Evolutionary conservation across 148 eudicot genomes (phyloP).

Genomic region (Bassia scoparia): DNA sequence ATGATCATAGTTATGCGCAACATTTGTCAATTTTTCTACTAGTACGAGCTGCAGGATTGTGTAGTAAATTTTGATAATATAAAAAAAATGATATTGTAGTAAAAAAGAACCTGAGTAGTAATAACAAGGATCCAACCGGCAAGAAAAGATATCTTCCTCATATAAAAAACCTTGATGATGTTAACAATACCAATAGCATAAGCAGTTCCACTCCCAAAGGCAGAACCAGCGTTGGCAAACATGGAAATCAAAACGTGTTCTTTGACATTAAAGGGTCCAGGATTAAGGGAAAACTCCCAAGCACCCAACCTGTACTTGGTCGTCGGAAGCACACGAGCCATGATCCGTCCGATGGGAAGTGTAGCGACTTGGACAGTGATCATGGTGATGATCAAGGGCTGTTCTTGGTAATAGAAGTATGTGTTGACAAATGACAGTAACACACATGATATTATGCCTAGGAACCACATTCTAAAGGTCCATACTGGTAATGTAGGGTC

Average conservation of each 20-base stretch:
- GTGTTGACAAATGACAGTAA: conserved; percentile 74
- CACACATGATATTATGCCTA: conserved; percentile 61
- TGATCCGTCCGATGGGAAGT: conserved; percentile 63
- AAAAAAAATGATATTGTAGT: too few relatives aligned
- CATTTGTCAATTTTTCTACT: too few relatives aligned
- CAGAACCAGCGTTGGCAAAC: conserved; percentile 84
- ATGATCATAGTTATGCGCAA: too few relatives aligned
- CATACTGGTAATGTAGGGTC: conserved; percentile 79
- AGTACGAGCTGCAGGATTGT: too few relatives aligned
- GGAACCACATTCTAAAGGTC: conserved; percentile 92
- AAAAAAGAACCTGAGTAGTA: conserved; percentile 65
- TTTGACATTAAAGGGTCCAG: conserved; percentile 89
- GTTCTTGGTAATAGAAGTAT: conserved; percentile 66
- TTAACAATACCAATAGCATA: conserved; percentile 72
- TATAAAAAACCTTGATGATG: conserved; percentile 71
- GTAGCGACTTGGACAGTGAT: conserved; percentile 69
- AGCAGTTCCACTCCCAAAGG: conserved; percentile 68
- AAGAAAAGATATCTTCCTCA: conserved; percentile 58
- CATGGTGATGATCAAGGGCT: conserved; percentile 71
- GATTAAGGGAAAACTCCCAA: conserved; percentile 53
- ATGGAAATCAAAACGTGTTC: conserved; percentile 78
- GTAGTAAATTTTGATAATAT: too few relatives aligned
- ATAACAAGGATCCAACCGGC: conserved; percentile 82
- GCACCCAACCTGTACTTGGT: conserved; percentile 46
- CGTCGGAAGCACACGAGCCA: conserved; percentile 49